phyloP scores from a whole-genome alignment of 139 green algal species.

The Trebouxia sp. region DNA sequence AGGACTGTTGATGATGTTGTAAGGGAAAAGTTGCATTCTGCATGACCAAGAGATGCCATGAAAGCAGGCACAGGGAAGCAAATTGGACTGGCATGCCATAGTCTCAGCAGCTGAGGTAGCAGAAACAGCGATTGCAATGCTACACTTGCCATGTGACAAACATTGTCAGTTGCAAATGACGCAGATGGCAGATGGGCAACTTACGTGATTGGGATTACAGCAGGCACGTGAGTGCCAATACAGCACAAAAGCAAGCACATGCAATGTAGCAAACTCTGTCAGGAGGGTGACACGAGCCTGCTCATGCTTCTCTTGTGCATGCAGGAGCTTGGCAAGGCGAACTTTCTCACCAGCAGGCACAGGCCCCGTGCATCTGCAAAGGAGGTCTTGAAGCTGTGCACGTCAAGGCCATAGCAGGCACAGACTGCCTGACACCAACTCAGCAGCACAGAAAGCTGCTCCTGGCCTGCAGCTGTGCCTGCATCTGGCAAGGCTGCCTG shows the following conservation, averaged over 20 bases:
- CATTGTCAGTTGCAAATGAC: too few species aligned
- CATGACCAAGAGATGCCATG: not conserved
- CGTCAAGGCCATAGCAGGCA: slow-evolving; percentile 45
- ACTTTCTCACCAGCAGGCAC: slow-evolving; percentile 74
- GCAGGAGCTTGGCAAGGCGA: too few species aligned
- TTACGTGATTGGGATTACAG: too few species aligned
- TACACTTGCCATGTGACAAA: not conserved
- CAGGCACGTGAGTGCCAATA: too few species aligned
- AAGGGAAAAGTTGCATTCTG: not conserved
- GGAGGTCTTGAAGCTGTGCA: slow-evolving; percentile 61
- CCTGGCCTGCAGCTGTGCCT: not conserved
- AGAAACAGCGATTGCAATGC: not conserved
- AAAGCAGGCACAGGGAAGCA: not conserved
- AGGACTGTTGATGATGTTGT: too few species aligned
- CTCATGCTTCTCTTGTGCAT: too few species aligned
- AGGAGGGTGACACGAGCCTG: too few species aligned
- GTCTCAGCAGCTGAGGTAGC: not conserved
- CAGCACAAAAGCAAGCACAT: too few species aligned
- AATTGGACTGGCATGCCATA: not conserved
- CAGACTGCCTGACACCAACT: slow-evolving; percentile 69
- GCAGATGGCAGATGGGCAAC: too few species aligned
- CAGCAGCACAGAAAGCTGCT: slow-evolving; percentile 52
- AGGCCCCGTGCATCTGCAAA: slow-evolving; percentile 78
- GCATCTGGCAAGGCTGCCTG: not conserved
- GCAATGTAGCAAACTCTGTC: too few species aligned